Conservation (phyloP, 257 asterid genomes). For the Solanum virginianum region DNA sequence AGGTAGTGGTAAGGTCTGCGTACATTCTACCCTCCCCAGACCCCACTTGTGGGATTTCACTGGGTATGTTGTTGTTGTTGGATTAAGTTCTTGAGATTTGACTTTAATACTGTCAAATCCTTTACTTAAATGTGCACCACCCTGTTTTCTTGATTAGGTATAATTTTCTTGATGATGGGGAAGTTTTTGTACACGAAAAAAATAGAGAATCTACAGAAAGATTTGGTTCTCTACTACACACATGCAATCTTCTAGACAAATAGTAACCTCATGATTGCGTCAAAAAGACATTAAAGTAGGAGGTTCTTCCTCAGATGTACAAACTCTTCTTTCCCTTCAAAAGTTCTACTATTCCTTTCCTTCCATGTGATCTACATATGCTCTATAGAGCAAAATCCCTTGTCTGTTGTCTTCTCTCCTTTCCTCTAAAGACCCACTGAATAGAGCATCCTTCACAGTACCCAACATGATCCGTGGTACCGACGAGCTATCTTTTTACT, state of each 20-base stretch:
- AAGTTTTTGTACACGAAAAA: not conserved
- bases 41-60: no score
- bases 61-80: no score
- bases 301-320: not conserved
- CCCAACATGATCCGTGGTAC: not conserved
- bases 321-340: not conserved
- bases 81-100: not conserved
- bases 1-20: no score
- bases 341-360: not conserved
- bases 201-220: not conserved
- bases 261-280: not conserved
- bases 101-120: not conserved
- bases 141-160: not conserved
- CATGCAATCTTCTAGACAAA: not conserved
- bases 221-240: not conserved
- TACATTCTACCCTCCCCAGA: no score
- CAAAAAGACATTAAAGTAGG: not conserved
- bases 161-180: not conserved
- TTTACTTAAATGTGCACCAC: not conserved
- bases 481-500: not conserved
- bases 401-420: not conserved
- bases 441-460: not conserved
- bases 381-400: not conserved
- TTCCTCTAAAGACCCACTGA: not conserved
- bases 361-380: not conserved